Evolutionary conservation across 768 basidiomycete genomes (phyloP).

Genomic region (Suillus spraguei): DNA sequence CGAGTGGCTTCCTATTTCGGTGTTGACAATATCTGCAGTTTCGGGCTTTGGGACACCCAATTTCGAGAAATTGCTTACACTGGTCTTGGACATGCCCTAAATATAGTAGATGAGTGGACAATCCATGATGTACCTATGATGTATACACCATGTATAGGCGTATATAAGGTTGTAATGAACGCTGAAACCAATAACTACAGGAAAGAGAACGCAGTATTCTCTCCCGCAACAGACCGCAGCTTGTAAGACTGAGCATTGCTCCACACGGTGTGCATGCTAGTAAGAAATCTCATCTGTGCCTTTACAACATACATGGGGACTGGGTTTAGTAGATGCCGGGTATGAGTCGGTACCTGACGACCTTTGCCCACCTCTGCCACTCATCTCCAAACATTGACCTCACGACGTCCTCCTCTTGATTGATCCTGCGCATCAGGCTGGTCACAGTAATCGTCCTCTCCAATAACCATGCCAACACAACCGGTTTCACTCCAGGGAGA

Average conservation of each 20-base stretch:
- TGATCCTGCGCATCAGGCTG: constrained; percentile 9
- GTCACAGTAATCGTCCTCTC: constrained; percentile 9
- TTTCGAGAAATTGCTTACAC: constrained; percentile 45
- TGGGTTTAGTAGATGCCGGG: constrained; percentile 33
- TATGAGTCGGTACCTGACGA: constrained; percentile 35
- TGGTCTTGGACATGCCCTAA: constrained; percentile 31
- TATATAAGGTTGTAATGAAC: not conserved
- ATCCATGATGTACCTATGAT: not conserved
- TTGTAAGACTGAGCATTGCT: not conserved
- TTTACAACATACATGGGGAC: not conserved
- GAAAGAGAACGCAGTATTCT: no score
- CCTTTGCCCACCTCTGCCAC: constrained; percentile 35
- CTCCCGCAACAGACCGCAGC: not conserved
- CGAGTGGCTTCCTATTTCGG: constrained; percentile 17
- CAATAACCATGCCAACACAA: constrained; percentile 6
- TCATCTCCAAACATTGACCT: constrained; percentile 33
- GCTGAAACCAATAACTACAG: not conserved
- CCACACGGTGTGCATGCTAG: not conserved
- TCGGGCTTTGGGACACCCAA: constrained; percentile 60
- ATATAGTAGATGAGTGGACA: not conserved
- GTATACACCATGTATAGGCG: not conserved
- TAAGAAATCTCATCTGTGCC: not conserved
- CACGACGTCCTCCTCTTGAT: constrained; percentile 35
- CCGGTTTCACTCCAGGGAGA: constrained; percentile 8
- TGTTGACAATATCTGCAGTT: constrained; percentile 34